Evolutionary conservation across 306 rosid species (phyloP), one percentile per base, ranked within the genome.

Genomic region (Citrullus colocynthis): DNA sequence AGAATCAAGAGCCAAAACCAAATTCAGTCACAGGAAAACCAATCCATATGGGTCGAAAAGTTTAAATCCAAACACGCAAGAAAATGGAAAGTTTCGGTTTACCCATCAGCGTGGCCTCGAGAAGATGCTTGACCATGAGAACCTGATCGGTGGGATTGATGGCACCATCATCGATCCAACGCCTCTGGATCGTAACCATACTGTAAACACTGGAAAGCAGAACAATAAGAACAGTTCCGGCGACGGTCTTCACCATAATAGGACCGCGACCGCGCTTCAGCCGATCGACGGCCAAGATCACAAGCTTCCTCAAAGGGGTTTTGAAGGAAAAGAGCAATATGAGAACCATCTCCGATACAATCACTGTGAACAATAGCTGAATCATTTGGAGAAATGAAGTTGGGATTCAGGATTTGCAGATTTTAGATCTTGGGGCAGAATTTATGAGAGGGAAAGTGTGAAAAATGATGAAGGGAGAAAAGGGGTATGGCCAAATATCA

Each of bases 101-200:
- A 95, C 99, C 99, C 97, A 92, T 85, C 20, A 92, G 93, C 54
- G 99, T 95, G 65, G 93, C 88, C 85, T 95, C 97, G 14, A 95
- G 97, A 66, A 90, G 90, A 63, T 87, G 93, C 60, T 85, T 88
- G 76, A 89, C 90, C 97, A 95, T 82, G 74, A 95, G 98, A 84
- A 95, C 87, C 90, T 95, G 98, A 95, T 95, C 96, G 85, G 99
- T 95, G 36, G 96, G 97, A 79, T 85, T 92, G 45, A 74, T 57
- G 45, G 74, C 81, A 42, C 69, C 96, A 17, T 85, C 93, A 20
- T 87, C 93, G 83, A 85, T 82, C 92, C 84, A 83, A 32, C 92
- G 93, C 56, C 75, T 84, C 79, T 80, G 87, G 91, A 95, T 88
- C 82, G 85, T 80, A 21, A 88, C 0, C 85, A 92, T 81, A 83